phyloP scores from a whole-genome alignment of 2,329 filamentous ascomycete genomes.

The Aspergillus flavus region DNA sequence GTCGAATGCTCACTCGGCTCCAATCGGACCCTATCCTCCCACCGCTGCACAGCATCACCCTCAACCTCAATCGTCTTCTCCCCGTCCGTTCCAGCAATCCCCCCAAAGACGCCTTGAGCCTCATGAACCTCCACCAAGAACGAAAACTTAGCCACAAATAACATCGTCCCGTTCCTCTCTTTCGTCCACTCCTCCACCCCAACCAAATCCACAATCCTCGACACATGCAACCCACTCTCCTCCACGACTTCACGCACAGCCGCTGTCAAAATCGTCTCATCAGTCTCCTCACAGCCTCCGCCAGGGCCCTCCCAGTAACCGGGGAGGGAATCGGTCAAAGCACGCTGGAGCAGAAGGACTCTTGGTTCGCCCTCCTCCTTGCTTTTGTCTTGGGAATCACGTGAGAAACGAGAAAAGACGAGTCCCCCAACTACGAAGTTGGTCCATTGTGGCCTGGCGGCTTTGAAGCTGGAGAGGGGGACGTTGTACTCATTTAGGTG shows the following conservation, averaged over 20 bases:
- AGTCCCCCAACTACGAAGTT: conserved; percentile 32
- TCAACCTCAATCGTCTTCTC: conserved; percentile 31
- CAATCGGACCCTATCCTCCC: conserved; percentile 31
- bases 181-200: conserved; percentile 35
- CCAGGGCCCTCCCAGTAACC: conserved; percentile 56
- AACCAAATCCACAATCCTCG: conserved; percentile 46
- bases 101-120: conserved; percentile 1
- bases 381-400: neutral
- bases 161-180: conserved; percentile 24
- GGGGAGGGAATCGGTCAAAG: conserved; percentile 42
- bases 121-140: conserved; percentile 43
- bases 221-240: conserved; percentile 54
- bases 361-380: neutral
- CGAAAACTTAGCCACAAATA: conserved; percentile 35
- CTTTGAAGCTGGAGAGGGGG: conserved; percentile 29
- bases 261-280: conserved; percentile 52
- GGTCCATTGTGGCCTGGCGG: conserved; percentile 31
- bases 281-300: conserved; percentile 49
- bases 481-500: conserved; percentile 34
- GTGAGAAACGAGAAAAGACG: conserved; percentile 27
- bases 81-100: conserved; percentile 18
- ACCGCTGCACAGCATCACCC: conserved; percentile 17
- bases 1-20: conserved; percentile 39
- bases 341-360: conserved; percentile 50
- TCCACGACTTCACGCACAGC: conserved; percentile 55